phyloP scores from a whole-genome alignment of 495 filamentous ascomycete species.

The Apiosordaria backusii region DNA sequence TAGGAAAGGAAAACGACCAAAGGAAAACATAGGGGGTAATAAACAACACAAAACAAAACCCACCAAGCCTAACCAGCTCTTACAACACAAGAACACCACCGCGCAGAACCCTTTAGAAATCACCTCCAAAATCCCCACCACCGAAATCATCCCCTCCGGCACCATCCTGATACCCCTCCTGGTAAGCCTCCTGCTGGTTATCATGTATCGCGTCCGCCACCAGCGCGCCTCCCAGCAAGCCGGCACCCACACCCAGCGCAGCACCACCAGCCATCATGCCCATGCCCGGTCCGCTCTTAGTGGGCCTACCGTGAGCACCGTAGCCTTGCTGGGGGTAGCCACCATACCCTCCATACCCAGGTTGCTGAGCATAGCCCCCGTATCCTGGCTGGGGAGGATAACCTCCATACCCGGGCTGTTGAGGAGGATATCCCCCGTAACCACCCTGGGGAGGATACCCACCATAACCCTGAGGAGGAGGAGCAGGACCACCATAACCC shows the following conservation, averaged over 20 bases:
- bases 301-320: constrained; percentile 12
- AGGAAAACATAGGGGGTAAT: no score
- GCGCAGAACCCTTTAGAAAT: constrained; percentile 58
- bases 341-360: constrained; percentile 32
- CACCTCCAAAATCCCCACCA: constrained; percentile 42
- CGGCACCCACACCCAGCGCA: constrained; percentile 73
- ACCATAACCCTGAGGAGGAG: constrained; percentile 43
- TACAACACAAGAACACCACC: no score
- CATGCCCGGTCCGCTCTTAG: constrained; percentile 51
- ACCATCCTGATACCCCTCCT: constrained; percentile 47
- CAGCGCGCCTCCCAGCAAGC: constrained; percentile 67
- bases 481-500: constrained; percentile 27
- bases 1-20: no score
- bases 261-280: constrained; percentile 63
- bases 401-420: constrained; percentile 24
- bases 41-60: no score
- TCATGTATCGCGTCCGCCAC: constrained; percentile 64
- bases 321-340: constrained; percentile 19
- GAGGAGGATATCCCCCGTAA: constrained; percentile 35
- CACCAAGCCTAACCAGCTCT: no score
- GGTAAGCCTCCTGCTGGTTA: constrained; percentile 50
- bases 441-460: constrained; percentile 28
- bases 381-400: constrained; percentile 22
- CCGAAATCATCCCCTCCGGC: constrained; percentile 32
- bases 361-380: constrained; percentile 34